A percentile compares a stretch with the other conserved stretches of the same genome.
Evolutionary conservation across 352 stramenopile genomes (phyloP).

Genomic region (Pythium rishiriense): DNA sequence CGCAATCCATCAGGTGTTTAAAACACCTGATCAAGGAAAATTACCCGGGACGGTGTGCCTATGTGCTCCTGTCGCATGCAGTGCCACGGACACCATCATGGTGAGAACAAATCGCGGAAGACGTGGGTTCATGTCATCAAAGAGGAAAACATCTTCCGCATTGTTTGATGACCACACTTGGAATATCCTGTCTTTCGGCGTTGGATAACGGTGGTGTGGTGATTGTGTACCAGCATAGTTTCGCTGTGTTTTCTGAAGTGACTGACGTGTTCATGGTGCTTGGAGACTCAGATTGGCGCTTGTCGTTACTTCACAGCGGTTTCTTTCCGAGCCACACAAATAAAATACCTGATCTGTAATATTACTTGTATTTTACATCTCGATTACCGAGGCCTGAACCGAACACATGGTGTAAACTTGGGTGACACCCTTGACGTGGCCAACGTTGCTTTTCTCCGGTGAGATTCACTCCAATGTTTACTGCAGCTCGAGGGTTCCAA

Average conservation of each 20-base stretch:
- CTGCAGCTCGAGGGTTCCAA: neutral
- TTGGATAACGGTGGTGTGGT: neutral
- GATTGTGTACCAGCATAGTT: slow-evolving; percentile 11
- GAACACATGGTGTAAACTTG: neutral
- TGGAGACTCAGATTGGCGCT: slow-evolving; percentile 12
- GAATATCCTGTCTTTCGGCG: neutral
- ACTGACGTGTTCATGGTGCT: slow-evolving; percentile 27
- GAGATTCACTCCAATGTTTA: slow-evolving; percentile 4
- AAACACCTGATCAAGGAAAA: slow-evolving; percentile 20
- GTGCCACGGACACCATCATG: neutral
- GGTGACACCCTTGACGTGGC: slow-evolving; percentile 23
- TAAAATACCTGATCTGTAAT: slow-evolving; percentile 15
- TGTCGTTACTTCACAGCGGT: slow-evolving; percentile 20
- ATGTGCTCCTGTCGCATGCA: slow-evolving; percentile 12
- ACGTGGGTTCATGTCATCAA: neutral
- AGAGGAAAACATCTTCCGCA: neutral
- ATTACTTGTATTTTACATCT: slow-evolving; percentile 19
- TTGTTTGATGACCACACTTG: no score
- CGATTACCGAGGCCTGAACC: slow-evolving; percentile 22
- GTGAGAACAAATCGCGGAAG: neutral
- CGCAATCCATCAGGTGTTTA: slow-evolving; percentile 32
- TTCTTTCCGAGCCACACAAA: slow-evolving; percentile 22
- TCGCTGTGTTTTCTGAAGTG: slow-evolving; percentile 15
- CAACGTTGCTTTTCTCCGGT: neutral
- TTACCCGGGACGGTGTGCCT: neutral